phyloP scores from a whole-genome alignment of 306 rosid genomes.

The Vigna angularis region DNA sequence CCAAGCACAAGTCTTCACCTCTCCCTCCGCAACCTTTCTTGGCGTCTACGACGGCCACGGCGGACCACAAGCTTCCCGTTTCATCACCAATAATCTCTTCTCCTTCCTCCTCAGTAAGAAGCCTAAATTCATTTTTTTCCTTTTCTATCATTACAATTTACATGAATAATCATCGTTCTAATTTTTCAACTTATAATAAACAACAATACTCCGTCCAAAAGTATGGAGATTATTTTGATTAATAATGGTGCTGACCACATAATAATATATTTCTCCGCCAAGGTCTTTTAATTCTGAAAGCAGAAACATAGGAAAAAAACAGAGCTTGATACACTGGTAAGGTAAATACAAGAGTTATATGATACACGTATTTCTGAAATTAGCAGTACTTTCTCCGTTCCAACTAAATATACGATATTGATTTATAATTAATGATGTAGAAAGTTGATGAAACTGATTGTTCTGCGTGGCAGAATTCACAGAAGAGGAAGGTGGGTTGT shows the following conservation, averaged over 20 bases:
- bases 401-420: not conserved
- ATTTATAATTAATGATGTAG: not conserved
- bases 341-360: too few species aligned
- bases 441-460: not conserved
- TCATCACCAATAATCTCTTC: conserved; percentile 61
- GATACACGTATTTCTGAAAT: too few species aligned
- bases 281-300: too few species aligned
- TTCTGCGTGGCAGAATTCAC: conserved; percentile 52
- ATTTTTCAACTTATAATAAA: too few species aligned
- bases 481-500: conserved; percentile 65
- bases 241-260: too few species aligned
- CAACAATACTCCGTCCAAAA: too few species aligned
- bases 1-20: conserved; percentile 52
- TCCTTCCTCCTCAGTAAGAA: conserved; percentile 58
- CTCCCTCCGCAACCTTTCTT: conserved; percentile 56
- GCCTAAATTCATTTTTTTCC: not conserved
- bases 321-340: too few species aligned
- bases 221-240: too few species aligned
- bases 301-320: too few species aligned
- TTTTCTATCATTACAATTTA: too few species aligned
- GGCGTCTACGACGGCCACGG: conserved; percentile 85
- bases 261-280: not conserved
- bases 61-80: conserved; percentile 76
- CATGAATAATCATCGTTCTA: too few species aligned
- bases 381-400: not conserved